Conservation (phyloP, 2,329 filamentous ascomycete genomes). For the Elsinoe batatas region DNA sequence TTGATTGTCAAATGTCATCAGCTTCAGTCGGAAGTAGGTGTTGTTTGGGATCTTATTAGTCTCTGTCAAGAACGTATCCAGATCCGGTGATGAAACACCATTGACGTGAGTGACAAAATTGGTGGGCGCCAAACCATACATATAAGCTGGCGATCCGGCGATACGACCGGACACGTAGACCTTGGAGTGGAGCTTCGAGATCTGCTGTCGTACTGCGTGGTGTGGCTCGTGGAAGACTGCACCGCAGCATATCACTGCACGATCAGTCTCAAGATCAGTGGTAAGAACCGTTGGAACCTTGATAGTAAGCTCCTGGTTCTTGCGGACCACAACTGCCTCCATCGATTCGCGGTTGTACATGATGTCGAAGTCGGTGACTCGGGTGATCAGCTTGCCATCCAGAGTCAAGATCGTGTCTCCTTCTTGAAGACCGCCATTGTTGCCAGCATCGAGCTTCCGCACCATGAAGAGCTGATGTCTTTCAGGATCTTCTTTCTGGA, state of each 20-base stretch:
- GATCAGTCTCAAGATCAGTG: constrained; percentile 82
- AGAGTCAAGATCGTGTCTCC: constrained; percentile 87
- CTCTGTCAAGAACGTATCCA: constrained; percentile 69
- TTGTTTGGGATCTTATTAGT: constrained; percentile 89
- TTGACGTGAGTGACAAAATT: constrained; percentile 98
- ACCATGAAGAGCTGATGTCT: constrained; percentile 98
- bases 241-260: constrained; percentile 88
- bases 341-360: constrained; percentile 87
- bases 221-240: constrained; percentile 88
- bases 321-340: constrained; percentile 76
- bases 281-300: constrained; percentile 78
- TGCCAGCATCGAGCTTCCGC: constrained; percentile 68
- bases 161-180: constrained; percentile 88
- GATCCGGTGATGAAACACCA: constrained; percentile 69
- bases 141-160: constrained; percentile 72
- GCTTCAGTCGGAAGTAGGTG: constrained; percentile 92
- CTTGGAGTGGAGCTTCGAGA: constrained; percentile 90
- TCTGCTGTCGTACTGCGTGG: constrained; percentile 93
- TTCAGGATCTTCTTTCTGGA: constrained; percentile 77
- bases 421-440: constrained; percentile 61
- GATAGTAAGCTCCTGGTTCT: constrained; percentile 67
- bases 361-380: constrained; percentile 83
- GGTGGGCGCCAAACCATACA: constrained; percentile 86
- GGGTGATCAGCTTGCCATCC: constrained; percentile 85
- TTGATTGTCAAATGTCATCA: constrained; percentile 97